Conservation (phyloP, 169 alveolate species). For the Sarcocystis neurona region DNA sequence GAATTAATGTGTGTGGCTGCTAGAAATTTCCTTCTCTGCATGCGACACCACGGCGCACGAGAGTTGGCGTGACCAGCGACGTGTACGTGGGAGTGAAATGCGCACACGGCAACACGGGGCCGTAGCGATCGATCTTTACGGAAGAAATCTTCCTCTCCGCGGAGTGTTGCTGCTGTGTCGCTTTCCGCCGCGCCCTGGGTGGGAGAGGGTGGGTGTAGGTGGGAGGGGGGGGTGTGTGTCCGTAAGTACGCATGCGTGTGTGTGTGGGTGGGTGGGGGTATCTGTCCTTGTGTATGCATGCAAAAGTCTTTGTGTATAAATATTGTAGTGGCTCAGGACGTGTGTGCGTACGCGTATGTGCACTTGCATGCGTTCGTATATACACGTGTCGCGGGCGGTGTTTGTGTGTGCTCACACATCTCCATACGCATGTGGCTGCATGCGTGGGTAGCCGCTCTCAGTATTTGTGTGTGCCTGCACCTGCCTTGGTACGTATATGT, state of each 20-base stretch:
- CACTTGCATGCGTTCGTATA: not conserved
- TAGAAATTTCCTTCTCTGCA: too few species aligned
- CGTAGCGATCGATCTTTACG: too few species aligned
- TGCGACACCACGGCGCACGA: too few species aligned
- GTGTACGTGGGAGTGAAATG: too few species aligned
- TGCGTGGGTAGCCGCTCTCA: not conserved
- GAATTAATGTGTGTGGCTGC: too few species aligned
- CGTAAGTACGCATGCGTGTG: not conserved
- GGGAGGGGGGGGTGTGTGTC: too few species aligned
- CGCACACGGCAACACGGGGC: too few species aligned
- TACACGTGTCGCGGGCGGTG: not conserved
- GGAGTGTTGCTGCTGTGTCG: not conserved
- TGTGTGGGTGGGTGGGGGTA: not conserved
- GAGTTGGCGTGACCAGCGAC: too few species aligned
- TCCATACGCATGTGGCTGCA: not conserved
- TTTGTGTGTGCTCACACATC: not conserved
- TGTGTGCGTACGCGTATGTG: too few species aligned
- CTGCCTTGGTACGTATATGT: not conserved
- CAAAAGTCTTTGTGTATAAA: not conserved
- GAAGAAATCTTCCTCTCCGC: not conserved
- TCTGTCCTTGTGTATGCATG: not conserved
- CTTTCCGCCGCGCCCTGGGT: not conserved
- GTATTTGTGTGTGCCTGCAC: not conserved
- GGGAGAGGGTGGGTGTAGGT: too few species aligned
- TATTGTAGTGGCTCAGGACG: too few species aligned